Base-by-base conservation (phyloP, 164 flowering plant genomes). In the Cinnamomum micranthum region DNA sequence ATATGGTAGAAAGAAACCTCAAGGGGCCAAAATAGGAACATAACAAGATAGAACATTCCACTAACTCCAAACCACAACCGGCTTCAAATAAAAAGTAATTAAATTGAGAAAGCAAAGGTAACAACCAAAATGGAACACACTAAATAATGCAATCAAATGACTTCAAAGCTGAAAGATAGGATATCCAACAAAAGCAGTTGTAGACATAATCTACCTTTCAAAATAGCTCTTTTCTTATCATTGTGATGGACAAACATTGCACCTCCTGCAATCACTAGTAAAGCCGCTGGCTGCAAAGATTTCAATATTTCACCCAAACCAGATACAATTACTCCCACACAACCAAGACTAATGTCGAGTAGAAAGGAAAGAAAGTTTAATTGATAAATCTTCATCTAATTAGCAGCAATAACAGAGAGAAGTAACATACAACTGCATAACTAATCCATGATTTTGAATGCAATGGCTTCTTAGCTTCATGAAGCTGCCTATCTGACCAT, bases 201-300 rank as follows among this genome's bases (percentile, higher is more conserved):
- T 22, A 24, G 17, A 35, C 41, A 51, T 10, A 27, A 74, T 6
- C 6, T 47, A 94, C 97, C 98, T 91, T 88, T 90, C 28, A 58
- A 71, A 80, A 87, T 73, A 55, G 87, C 88, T 81, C 97, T 88
- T 76, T 83, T 87, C 81, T 94, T 89, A 83, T 92, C 98, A 80
- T 94, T 94, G 67, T 86, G 82, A 79, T 80, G 94, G 27, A 92
- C 3, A 68, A 87, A 62, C 60, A 84, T 24, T 33, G 81, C 90
- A 7, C 84, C 69, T 60, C 98, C 97, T 77, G 81, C 90, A 81
- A 90, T 51, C 65, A 86, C 85, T 0, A 87, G 74, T 6, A 87
- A 27, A 73, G 80, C 86, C 41, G 82, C 78, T 62, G 97, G 93
- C 98, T 94, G 87, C 79, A 86, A 80, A 71, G 35, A 69, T 74